Conservation (phyloP, 345 rosid genomes). For the Moringa oleifera region DNA sequence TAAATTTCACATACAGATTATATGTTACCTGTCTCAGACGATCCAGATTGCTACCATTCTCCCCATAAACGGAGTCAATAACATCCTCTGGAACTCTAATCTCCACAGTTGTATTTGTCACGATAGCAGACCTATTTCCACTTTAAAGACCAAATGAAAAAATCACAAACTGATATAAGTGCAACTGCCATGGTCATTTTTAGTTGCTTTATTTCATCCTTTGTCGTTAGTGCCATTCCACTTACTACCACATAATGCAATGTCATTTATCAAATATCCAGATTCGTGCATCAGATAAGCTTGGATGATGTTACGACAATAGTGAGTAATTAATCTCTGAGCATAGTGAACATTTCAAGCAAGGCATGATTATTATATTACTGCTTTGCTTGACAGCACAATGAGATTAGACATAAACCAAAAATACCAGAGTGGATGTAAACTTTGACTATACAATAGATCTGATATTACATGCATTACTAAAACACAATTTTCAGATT, state of each 20-base stretch:
- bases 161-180: background rate
- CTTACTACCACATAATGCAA: background rate
- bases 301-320: background rate
- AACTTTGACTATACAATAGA: background rate
- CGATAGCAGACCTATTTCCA: slow-evolving; percentile 73
- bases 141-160: slow-evolving; percentile 31
- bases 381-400: background rate
- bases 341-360: background rate
- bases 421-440: background rate
- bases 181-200: background rate
- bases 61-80: slow-evolving; percentile 79
- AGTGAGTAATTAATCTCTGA: too few relatives aligned
- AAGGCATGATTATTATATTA: background rate
- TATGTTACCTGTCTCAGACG: slow-evolving; percentile 41
- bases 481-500: background rate
- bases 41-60: slow-evolving; percentile 68
- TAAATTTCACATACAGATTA: background rate
- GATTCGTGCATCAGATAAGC: background rate
- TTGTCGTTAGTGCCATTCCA: background rate
- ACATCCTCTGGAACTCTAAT: slow-evolving; percentile 66
- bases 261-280: background rate
- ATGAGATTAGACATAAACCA: background rate
- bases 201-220: background rate
- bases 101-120: slow-evolving; percentile 85
- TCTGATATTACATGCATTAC: too few relatives aligned